Percentiles rank a stretch among this genome's conserved stretches.
These are phyloP conservation scores for Claviceps digitariae DNA, from an alignment of 2,329 filamentous ascomycete species.

Conservation along the genomic window DNA sequence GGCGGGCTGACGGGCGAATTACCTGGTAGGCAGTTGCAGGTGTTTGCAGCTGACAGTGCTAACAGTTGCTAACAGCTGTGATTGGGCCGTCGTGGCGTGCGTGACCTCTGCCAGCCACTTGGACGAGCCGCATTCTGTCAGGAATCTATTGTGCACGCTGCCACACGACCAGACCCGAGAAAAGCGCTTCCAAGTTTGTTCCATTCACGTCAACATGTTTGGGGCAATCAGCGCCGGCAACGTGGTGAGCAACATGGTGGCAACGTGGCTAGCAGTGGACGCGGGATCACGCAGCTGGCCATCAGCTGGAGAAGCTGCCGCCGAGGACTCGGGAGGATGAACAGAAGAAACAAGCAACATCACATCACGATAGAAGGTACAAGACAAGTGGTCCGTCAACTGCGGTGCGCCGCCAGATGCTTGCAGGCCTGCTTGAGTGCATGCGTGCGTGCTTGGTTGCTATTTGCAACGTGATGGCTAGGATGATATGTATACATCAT, in stretches of 20 bases:
- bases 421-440: neutral
- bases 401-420: too few species aligned
- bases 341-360: neutral
- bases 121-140: too few species aligned
- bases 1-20: neutral
- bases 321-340: too few species aligned
- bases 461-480: too few species aligned
- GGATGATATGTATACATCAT: too few species aligned
- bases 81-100: neutral
- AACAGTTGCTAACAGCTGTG: neutral
- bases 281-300: neutral
- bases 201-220: neutral
- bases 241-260: neutral
- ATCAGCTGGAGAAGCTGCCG: neutral
- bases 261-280: neutral
- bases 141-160: neutral
- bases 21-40: neutral
- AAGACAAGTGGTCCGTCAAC: too few species aligned
- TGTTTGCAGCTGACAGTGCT: neutral
- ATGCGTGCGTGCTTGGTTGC: too few species aligned
- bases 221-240: neutral
- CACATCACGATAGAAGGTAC: too few species aligned
- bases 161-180: too few species aligned
- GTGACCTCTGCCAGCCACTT: too few species aligned
- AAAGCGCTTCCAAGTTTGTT: neutral